Conservation (phyloP, 1,284 basidiomycete species). For the Ceratobasidium sp. region DNA sequence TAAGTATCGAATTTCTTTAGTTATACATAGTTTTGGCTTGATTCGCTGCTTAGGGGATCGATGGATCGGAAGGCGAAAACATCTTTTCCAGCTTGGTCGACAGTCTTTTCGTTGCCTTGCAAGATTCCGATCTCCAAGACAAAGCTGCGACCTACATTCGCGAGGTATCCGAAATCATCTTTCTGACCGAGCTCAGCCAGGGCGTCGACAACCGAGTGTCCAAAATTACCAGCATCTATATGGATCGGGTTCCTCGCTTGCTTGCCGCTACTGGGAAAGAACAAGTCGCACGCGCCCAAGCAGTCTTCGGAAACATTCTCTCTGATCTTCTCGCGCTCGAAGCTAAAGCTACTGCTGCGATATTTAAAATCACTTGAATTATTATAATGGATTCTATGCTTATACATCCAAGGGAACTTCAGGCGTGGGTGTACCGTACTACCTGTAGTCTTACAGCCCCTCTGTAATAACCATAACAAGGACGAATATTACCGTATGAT, state of each 20-base stretch:
- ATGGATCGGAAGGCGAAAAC: too few species aligned
- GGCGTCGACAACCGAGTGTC: slow-evolving; percentile 17
- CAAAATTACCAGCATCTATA: slow-evolving; percentile 57
- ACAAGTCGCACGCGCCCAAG: too few species aligned
- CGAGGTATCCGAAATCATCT: slow-evolving; percentile 72
- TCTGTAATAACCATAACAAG: too few species aligned
- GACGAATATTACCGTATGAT: too few species aligned
- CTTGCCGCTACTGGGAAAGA: slow-evolving; percentile 69
- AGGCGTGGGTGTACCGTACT: too few species aligned
- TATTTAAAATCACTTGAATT: too few species aligned
- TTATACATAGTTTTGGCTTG: neutral
- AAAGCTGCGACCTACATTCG: slow-evolving; percentile 73
- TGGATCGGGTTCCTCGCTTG: slow-evolving; percentile 77
- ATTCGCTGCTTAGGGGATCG: slow-evolving; percentile 61
- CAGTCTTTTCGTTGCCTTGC: slow-evolving; percentile 80
- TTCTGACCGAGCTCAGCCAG: slow-evolving; percentile 55
- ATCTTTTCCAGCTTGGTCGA: too few species aligned
- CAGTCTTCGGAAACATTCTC: slow-evolving; percentile 34
- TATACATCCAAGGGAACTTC: too few species aligned
- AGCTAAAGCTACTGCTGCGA: slow-evolving; percentile 21
- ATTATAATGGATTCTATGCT: too few species aligned
- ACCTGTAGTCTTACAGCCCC: too few species aligned
- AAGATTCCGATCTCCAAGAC: slow-evolving; percentile 71
- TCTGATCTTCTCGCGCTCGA: slow-evolving; percentile 39
- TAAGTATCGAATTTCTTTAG: slow-evolving; percentile 50